Conservation (phyloP, 495 filamentous ascomycete genomes). For the Penicillium fimorum region DNA sequence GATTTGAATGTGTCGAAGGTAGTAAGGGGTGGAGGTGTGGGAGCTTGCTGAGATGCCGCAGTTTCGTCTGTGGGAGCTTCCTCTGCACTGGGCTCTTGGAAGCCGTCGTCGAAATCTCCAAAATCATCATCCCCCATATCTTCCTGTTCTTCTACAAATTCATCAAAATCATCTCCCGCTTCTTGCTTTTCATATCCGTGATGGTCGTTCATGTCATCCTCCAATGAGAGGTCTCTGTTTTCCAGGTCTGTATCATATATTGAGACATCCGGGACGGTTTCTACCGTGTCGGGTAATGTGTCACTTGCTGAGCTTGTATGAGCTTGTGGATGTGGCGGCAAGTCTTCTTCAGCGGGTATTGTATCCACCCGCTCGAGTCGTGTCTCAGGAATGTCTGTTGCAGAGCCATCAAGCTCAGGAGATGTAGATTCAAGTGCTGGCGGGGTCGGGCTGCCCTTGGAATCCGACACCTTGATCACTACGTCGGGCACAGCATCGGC, state of each 20-base stretch:
- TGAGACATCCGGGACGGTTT: slow-evolving; percentile 44
- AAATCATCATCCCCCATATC: slow-evolving; percentile 69
- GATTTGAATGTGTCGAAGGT: slow-evolving; percentile 65
- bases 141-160: slow-evolving; percentile 82
- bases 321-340: slow-evolving; percentile 36
- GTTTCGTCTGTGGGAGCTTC: slow-evolving; percentile 23
- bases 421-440: slow-evolving; percentile 20
- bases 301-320: slow-evolving; percentile 46
- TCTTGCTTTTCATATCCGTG: slow-evolving; percentile 33
- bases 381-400: slow-evolving; percentile 45
- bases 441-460: slow-evolving; percentile 21
- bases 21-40: slow-evolving; percentile 62
- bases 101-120: slow-evolving; percentile 87
- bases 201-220: slow-evolving; percentile 31
- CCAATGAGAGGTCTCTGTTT: slow-evolving; percentile 21
- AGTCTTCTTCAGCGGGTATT: slow-evolving; percentile 33
- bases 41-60: slow-evolving; percentile 36
- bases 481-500: slow-evolving; percentile 84
- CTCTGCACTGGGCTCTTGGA: slow-evolving; percentile 61
- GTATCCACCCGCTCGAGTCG: slow-evolving; percentile 45
- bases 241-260: slow-evolving; percentile 36
- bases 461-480: slow-evolving; percentile 41
- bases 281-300: slow-evolving; percentile 48
- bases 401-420: slow-evolving; percentile 16
- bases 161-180: slow-evolving; percentile 83